Percentiles rank a stretch among this genome's conserved stretches.
Evolutionary conservation across 345 rosid genomes (phyloP).

Genomic region (Bruguiera parviflora): DNA sequence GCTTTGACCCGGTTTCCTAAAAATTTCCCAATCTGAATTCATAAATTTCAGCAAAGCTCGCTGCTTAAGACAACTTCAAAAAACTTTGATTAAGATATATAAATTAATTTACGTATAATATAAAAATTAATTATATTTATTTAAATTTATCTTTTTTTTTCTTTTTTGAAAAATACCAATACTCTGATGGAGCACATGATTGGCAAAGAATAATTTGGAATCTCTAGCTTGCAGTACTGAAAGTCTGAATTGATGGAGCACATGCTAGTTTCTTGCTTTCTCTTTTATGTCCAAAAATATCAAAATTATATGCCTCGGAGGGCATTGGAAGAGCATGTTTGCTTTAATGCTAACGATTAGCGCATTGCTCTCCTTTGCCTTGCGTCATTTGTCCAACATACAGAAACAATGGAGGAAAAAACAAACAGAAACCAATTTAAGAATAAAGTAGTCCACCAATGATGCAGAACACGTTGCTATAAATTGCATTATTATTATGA

Average conservation of each 20-base stretch:
- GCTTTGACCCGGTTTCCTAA: too few relatives aligned
- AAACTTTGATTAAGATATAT: too few relatives aligned
- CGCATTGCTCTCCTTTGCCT: too few relatives aligned
- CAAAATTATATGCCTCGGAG: not conserved
- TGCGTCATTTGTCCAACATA: too few relatives aligned
- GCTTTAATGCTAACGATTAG: not conserved
- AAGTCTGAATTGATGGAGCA: not conserved
- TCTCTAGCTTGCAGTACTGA: not conserved
- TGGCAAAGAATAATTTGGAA: not conserved
- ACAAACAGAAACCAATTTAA: not conserved
- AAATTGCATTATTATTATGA: too few relatives aligned
- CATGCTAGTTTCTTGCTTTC: not conserved
- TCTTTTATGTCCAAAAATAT: not conserved
- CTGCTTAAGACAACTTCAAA: too few relatives aligned
- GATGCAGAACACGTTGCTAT: not conserved
- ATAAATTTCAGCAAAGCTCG: too few relatives aligned
- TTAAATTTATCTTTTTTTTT: too few relatives aligned
- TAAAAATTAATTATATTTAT: too few relatives aligned
- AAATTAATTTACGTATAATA: too few relatives aligned
- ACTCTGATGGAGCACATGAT: not conserved
- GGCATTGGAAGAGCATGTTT: not conserved
- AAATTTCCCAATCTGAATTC: too few relatives aligned
- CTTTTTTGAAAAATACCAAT: not conserved
- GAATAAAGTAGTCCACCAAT: not conserved
- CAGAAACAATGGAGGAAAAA: too few relatives aligned